Evolutionary conservation across 1,139 yeast genomes (phyloP).

Genomic region (Pneumocystis wakefieldiae): DNA sequence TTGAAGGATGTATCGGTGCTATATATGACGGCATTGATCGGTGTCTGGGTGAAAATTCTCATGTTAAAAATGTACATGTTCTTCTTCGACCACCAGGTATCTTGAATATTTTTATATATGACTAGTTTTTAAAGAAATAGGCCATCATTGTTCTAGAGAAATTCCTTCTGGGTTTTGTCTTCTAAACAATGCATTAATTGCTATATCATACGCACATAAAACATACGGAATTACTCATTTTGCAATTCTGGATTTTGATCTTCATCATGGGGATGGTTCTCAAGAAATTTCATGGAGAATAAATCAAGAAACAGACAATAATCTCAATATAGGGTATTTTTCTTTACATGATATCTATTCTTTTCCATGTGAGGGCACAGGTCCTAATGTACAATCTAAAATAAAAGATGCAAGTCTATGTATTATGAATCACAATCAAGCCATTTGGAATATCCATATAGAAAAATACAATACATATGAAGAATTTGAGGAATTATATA

Average conservation of each 20-base stretch:
- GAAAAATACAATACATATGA: constrained; percentile 46
- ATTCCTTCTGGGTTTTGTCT: constrained; percentile 80
- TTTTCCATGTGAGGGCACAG: constrained; percentile 54
- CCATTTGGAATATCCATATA: constrained; percentile 75
- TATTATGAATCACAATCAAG: constrained; percentile 59
- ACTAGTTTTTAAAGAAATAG: constrained; percentile 53
- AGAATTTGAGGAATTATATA: constrained; percentile 53
- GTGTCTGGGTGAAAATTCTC: constrained; percentile 23
- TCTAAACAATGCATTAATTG: constrained; percentile 68
- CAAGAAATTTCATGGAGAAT: constrained; percentile 80
- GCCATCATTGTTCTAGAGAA: constrained; percentile 79
- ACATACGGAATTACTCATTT: constrained; percentile 60
- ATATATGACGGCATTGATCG: constrained; percentile 59
- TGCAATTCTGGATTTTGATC: constrained; percentile 66
- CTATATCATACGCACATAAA: constrained; percentile 61
- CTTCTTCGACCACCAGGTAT: constrained; percentile 11
- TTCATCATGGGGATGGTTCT: constrained; percentile 88
- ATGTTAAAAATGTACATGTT: constrained; percentile 7
- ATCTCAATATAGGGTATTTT: constrained; percentile 59
- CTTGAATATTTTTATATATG: constrained; percentile 35
- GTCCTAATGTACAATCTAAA: constrained; percentile 35
- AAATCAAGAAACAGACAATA: constrained; percentile 21
- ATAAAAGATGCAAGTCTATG: constrained; percentile 62
- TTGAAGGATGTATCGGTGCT: constrained; percentile 70
- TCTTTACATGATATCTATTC: constrained; percentile 77